phyloP scores from a whole-genome alignment of 495 filamentous ascomycete species.

The Trichoderma gamsii region DNA sequence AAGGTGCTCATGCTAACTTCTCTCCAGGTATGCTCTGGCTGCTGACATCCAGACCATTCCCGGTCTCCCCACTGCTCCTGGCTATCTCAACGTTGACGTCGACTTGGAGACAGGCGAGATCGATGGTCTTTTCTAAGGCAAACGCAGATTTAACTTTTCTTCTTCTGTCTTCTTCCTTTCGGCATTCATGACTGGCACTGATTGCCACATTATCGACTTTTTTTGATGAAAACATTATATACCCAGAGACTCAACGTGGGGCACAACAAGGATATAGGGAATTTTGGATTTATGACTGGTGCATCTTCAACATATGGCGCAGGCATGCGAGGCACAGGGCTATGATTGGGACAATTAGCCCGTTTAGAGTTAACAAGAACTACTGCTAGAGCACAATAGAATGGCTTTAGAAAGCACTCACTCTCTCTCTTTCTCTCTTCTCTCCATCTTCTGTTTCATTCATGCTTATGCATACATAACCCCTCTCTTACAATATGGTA shows the following conservation, averaged over 20 bases:
- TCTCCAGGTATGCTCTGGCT: conserved; percentile 74
- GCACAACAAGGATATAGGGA: not conserved
- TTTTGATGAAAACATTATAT: not conserved
- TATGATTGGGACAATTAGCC: not conserved
- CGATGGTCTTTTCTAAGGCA: conserved; percentile 77
- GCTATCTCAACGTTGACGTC: conserved; percentile 94
- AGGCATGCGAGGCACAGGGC: not conserved
- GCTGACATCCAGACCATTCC: conserved; percentile 98
- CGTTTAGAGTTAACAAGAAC: conserved; percentile 6
- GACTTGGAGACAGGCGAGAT: conserved; percentile 92
- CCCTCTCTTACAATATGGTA: too few relatives aligned
- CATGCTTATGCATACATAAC: too few relatives aligned
- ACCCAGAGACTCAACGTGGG: conserved; percentile 8
- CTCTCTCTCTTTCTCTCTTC: too few relatives aligned
- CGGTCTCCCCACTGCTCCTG: conserved; percentile 88
- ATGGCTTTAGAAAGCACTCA: not conserved
- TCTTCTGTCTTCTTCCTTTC: not conserved
- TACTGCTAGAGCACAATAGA: not conserved
- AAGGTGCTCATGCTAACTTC: not conserved
- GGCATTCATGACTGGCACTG: not conserved
- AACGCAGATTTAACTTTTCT: not conserved
- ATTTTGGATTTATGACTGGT: not conserved
- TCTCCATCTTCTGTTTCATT: too few relatives aligned
- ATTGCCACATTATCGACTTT: not conserved
- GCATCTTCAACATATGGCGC: conserved; percentile 14